Evolutionary conservation across 192 early-diverging fungal species (phyloP).

Genomic region (Coemansia biformis): DNA sequence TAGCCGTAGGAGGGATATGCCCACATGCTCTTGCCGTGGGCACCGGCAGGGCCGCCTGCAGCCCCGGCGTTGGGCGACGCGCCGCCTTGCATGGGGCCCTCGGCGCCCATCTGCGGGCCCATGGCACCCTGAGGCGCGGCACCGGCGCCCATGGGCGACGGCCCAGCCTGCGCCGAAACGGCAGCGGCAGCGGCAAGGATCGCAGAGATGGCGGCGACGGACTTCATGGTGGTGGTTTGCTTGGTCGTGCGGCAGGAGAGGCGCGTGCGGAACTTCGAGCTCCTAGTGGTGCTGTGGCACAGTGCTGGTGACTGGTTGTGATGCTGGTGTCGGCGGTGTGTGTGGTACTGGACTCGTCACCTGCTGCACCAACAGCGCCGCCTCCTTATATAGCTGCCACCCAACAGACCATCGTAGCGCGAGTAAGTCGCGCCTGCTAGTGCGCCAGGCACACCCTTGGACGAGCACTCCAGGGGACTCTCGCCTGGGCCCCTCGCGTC

Average conservation of each 20-base stretch:
- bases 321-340: too few species aligned
- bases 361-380: too few species aligned
- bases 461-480: too few species aligned
- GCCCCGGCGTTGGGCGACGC: constrained; percentile 28
- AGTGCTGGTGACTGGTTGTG: background rate
- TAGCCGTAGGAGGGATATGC: constrained; percentile 43
- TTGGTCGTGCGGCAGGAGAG: background rate
- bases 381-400: too few species aligned
- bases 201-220: constrained; percentile 20
- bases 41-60: constrained; percentile 40
- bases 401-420: too few species aligned
- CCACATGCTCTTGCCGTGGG: constrained; percentile 49
- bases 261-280: too few species aligned
- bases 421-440: too few species aligned
- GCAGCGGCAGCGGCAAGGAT: constrained; percentile 25
- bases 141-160: constrained; percentile 26
- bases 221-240: constrained; percentile 25
- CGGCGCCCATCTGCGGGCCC: constrained; percentile 33
- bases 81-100: constrained; percentile 18
- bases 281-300: background rate
- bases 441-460: too few species aligned
- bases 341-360: too few species aligned
- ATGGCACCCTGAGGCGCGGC: constrained; percentile 27
- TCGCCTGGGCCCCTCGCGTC: too few species aligned
- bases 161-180: constrained; percentile 30